Evolutionary conservation across 352 stramenopile species (phyloP), one percentile per base, ranked within the genome.

Genomic region (Blastocystis sp.): DNA sequence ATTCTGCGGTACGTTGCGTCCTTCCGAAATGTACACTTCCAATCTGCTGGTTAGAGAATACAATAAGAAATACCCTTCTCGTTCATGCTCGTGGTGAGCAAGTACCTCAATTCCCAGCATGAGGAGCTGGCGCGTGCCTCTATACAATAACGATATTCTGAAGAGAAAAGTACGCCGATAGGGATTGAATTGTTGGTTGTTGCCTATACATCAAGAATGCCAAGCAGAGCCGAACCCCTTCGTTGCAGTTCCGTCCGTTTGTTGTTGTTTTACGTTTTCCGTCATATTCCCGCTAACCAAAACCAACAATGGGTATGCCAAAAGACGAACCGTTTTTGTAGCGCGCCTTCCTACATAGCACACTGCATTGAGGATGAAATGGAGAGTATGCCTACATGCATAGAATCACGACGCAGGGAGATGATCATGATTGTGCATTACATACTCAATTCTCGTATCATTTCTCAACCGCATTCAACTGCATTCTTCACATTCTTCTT

Each of bases 41-140:
- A 84, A 57, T 69, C 74, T 84, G 69, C 40, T n/a, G 24, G 10
- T 68, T 9, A 66, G 7, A 57, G 0, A 24, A 59, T 17, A 70
- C 3, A 14, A 38, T 6, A 42, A 42, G 0, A 1, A 57, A 24
- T 68, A 84, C 74, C 74, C 74, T 28, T 84, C 74, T 38, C 45
- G 40, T 69, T 84, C 74, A 0, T 59, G 57, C n/a, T 84, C 74
- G 17, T 64, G 74, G 45, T 84, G 74, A 34, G 74, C 74, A 17
- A 84, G 57, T 24, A 84, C 48, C 42, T 84, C 74, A 17, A 84
- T 84, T 60, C 74, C 74, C 74, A 84, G 43, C 54, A 84, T 66
- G 10, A 84, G 21, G 14, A 84, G 34, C 28, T 64, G 34, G 21
- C 60, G 54, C 7, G 74, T 84, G 42, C 45, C 60, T 52, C 74